Base-by-base conservation (phyloP, 2,329 filamentous ascomycete genomes). In the Aureobasidium sp. region DNA sequence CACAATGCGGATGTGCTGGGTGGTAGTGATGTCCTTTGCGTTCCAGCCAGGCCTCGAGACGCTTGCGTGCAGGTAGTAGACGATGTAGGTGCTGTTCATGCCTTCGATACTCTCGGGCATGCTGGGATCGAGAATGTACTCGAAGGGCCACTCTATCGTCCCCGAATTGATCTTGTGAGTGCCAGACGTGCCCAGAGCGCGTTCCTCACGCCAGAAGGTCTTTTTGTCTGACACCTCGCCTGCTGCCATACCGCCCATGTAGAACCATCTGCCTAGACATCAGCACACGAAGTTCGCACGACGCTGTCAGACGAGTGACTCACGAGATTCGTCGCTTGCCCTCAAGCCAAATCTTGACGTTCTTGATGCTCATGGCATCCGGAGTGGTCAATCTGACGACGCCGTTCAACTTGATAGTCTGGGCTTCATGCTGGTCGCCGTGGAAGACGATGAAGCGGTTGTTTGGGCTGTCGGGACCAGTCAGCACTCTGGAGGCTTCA, bases 41-140 rank as follows among this genome's bases (percentile, higher is more conserved):
- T 97, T 86, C 78, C 94, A 95, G 64, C 91, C 90, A 5, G 72
- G 71, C 63, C 92, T 80, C 49, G 88, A 89, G 55, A 97, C 87
- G 57, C 91, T 92, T 2, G 93, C 94, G 75, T 96, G 96, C 70
- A 99, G 81, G 66, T 89, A 87, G 76, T 97, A 99, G 51, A 90
- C 88, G 63, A 97, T 86, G 76, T 88, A 93, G 16, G 89, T 92
- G 68, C 95, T 90, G 61, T 84, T 82, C 61, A 97, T 79, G 3
- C 94, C 94, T 75, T 97, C 94, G 44, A 99, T 84, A 70, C 91
- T 96, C 80, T 97, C 94, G 21, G 90, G 83, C 71, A 83, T 73
- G 36, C 72, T 71, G 11, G 72, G 73, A 13, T 75, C 73, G 66
- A 81, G 72, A 63, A 73, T 74, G 68, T 80, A 80, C 64, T 76